Percentiles rank a stretch among this genome's conserved stretches.
phyloP scores from a whole-genome alignment of 1,139 yeast species.

The Blastobotrys illinoisensis region DNA sequence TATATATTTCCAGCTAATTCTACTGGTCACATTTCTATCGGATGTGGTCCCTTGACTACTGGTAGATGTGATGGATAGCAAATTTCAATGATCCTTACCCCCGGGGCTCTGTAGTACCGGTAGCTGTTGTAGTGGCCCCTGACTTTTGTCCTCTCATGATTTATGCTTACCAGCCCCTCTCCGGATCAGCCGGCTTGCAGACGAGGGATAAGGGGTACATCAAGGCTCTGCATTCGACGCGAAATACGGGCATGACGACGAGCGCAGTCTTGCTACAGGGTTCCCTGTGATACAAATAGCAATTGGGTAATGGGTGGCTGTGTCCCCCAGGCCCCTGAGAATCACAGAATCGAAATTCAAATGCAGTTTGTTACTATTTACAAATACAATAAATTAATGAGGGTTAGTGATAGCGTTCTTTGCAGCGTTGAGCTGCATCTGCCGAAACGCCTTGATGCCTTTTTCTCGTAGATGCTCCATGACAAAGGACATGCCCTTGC shows the following conservation, averaged over 20 bases:
- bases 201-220: background rate
- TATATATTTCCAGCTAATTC: too few relatives aligned
- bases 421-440: conserved; percentile 10
- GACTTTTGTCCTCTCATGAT: background rate
- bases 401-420: background rate
- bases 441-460: conserved; percentile 24
- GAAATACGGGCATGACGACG: background rate
- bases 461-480: conserved; percentile 53
- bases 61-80: too few relatives aligned
- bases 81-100: too few relatives aligned
- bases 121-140: too few relatives aligned
- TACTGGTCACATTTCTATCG: too few relatives aligned
- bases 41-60: too few relatives aligned
- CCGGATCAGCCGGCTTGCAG: background rate
- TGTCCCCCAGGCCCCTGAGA: background rate
- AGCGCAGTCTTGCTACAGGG: too few relatives aligned
- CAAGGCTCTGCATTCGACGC: background rate
- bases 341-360: background rate
- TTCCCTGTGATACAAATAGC: background rate
- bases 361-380: background rate
- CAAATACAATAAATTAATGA: conserved; percentile 1
- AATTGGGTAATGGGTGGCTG: background rate
- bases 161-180: background rate
- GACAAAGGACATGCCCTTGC: conserved; percentile 71
- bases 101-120: too few relatives aligned